Evolutionary conservation across 805 yeast genomes (phyloP).

Genomic region (Isabelozyma rhagii): DNA sequence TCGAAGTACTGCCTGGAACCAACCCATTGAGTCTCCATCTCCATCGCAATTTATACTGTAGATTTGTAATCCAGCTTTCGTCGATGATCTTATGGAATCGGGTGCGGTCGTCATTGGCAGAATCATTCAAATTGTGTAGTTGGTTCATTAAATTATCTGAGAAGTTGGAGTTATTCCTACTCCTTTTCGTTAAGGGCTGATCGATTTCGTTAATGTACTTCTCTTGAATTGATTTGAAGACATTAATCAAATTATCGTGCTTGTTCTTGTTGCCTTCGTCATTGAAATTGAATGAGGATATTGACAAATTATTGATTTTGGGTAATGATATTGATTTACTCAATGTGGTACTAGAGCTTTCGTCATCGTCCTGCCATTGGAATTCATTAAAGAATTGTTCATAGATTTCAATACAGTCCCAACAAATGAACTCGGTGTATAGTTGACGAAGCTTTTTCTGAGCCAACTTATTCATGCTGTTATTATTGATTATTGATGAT

Average conservation of each 20-base stretch:
- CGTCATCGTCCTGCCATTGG: background rate
- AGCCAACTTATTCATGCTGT: background rate
- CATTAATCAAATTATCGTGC: constrained; percentile 7
- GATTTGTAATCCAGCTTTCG: constrained; percentile 10
- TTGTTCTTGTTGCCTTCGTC: background rate
- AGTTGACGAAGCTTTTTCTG: background rate
- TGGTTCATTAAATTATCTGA: constrained; percentile 4
- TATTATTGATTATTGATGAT: constrained; percentile 37
- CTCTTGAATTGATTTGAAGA: constrained; percentile 9
- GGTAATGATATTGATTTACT: background rate
- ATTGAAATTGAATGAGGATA: background rate
- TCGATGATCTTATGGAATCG: constrained; percentile 5
- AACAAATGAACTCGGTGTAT: constrained; percentile 59
- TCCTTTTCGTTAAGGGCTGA: background rate
- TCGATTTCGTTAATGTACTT: constrained; percentile 3
- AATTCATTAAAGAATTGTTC: constrained; percentile 49
- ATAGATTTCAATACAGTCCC: constrained; percentile 56
- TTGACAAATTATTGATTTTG: background rate
- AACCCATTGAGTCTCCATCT: constrained; percentile 21
- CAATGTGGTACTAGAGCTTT: background rate
- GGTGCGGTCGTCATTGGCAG: constrained; percentile 7
- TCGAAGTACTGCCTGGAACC: constrained; percentile 7
- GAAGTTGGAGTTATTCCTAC: background rate
- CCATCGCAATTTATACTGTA: constrained; percentile 17
- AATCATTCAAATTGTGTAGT: constrained; percentile 10